Conservation (phyloP, 2,329 filamentous ascomycete species). For the Neurospora sp. region DNA sequence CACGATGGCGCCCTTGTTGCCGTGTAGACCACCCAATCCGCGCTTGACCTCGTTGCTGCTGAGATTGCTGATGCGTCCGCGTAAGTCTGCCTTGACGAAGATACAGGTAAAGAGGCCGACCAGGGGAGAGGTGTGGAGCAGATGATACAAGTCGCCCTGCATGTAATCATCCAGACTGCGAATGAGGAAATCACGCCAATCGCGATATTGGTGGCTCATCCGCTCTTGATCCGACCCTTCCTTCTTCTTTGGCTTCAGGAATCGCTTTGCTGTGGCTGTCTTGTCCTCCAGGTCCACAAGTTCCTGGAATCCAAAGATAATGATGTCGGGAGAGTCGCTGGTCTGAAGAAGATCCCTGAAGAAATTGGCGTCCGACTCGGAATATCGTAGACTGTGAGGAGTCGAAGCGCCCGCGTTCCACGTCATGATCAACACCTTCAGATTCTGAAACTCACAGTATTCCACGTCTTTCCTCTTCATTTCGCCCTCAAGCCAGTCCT, state of each 20-base stretch:
- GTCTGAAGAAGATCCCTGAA: constrained; percentile 69
- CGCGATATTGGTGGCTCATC: constrained; percentile 95
- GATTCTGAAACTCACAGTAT: constrained; percentile 77
- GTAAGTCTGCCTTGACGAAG: constrained; percentile 76
- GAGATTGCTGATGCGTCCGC: constrained; percentile 67
- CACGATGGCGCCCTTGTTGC: constrained; percentile 91
- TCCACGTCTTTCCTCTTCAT: constrained; percentile 79
- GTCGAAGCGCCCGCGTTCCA: constrained; percentile 98
- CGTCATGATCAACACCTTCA: constrained; percentile 73
- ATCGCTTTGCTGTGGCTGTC: constrained; percentile 84
- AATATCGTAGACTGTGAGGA: constrained; percentile 68
- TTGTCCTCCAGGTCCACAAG: constrained; percentile 98
- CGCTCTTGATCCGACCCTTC: constrained; percentile 72
- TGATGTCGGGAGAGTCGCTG: constrained; percentile 74
- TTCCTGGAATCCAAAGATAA: constrained; percentile 96
- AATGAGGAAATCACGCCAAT: constrained; percentile 87
- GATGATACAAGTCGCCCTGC: constrained; percentile 68
- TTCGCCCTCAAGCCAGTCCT: constrained; percentile 85
- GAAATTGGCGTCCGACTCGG: constrained; percentile 62
- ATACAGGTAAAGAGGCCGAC: constrained; percentile 94
- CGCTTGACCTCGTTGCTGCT: constrained; percentile 81
- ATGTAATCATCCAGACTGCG: constrained; percentile 76
- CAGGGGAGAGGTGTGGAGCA: constrained; percentile 80
- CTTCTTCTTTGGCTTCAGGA: constrained; percentile 87
- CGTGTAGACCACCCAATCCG: constrained; percentile 89